Conservation (phyloP, 768 basidiomycete species). For the Boletus sp. region DNA sequence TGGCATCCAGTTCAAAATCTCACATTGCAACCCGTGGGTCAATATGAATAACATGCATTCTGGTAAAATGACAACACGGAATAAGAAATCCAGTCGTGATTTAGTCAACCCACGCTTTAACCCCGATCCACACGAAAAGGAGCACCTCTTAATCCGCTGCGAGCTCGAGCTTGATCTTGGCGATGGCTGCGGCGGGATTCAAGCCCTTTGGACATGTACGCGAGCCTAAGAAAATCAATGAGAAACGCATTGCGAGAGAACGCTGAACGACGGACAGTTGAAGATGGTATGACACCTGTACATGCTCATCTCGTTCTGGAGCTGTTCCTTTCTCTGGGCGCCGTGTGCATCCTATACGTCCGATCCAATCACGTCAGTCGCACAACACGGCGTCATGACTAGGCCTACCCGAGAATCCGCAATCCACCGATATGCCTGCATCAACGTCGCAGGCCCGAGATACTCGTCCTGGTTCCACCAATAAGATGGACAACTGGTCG, state of each 20-base stretch:
- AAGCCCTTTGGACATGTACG: slow-evolving; percentile 98
- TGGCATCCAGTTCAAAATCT: too few species aligned
- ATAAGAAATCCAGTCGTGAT: not conserved
- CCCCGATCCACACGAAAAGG: not conserved
- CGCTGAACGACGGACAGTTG: slow-evolving; percentile 62
- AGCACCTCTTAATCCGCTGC: slow-evolving; percentile 55
- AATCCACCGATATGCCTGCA: slow-evolving; percentile 98
- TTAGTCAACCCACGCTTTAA: slow-evolving; percentile 1
- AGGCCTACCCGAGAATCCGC: slow-evolving; percentile 84
- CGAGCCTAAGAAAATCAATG: slow-evolving; percentile 48
- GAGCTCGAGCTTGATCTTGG: slow-evolving; percentile 90
- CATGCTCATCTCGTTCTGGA: slow-evolving; percentile 95
- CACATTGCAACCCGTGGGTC: not conserved
- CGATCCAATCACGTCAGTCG: not conserved
- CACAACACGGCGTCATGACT: not conserved
- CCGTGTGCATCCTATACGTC: slow-evolving; percentile 65
- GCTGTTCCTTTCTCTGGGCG: slow-evolving; percentile 80
- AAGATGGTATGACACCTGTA: slow-evolving; percentile 99
- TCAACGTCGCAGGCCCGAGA: slow-evolving; percentile 93
- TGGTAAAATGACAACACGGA: not conserved
- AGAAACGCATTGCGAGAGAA: not conserved
- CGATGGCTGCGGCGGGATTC: slow-evolving; percentile 90
- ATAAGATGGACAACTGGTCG: slow-evolving; percentile 95
- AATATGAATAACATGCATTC: not conserved
- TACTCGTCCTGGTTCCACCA: slow-evolving; percentile 99